Evolutionary conservation across 2,329 filamentous ascomycete genomes (phyloP).

Genomic region (Colletotrichum coccodes): DNA sequence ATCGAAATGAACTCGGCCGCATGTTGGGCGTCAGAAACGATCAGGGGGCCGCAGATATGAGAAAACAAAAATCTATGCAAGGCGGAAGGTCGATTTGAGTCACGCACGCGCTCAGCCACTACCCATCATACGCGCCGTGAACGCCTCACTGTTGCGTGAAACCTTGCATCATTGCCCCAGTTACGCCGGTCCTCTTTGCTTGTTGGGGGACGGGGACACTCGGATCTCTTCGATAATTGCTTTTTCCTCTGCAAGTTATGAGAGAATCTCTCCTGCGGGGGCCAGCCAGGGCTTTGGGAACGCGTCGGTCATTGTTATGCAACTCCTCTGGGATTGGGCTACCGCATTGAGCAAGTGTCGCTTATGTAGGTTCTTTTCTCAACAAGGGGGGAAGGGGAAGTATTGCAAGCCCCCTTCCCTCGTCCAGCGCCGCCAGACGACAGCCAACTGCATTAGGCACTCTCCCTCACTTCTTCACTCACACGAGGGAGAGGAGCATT

Average conservation of each 20-base stretch:
- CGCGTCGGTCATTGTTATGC: slow-evolving; percentile 4
- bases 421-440: neutral
- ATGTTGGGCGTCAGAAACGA: neutral
- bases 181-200: slow-evolving; percentile 19
- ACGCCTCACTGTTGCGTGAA: slow-evolving; percentile 6
- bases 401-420: neutral
- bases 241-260: slow-evolving; percentile 23
- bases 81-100: neutral
- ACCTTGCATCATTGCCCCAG: slow-evolving; percentile 25
- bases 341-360: slow-evolving; percentile 1
- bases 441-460: slow-evolving; percentile 5
- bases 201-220: slow-evolving; percentile 17
- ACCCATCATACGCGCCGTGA: neutral
- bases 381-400: slow-evolving; percentile 26
- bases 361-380: slow-evolving; percentile 29
- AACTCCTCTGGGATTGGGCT: neutral
- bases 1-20: neutral
- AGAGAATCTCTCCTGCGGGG: neutral
- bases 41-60: slow-evolving; percentile 13
- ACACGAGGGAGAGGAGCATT: slow-evolving; percentile 18
- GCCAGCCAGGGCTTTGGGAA: slow-evolving; percentile 12
- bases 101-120: neutral
- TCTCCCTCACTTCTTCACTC: slow-evolving; percentile 29
- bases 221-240: slow-evolving; percentile 26
- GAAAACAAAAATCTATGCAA: neutral